Conservation (phyloP, 768 basidiomycete genomes). For the Coprinopsis marcescibilis region DNA sequence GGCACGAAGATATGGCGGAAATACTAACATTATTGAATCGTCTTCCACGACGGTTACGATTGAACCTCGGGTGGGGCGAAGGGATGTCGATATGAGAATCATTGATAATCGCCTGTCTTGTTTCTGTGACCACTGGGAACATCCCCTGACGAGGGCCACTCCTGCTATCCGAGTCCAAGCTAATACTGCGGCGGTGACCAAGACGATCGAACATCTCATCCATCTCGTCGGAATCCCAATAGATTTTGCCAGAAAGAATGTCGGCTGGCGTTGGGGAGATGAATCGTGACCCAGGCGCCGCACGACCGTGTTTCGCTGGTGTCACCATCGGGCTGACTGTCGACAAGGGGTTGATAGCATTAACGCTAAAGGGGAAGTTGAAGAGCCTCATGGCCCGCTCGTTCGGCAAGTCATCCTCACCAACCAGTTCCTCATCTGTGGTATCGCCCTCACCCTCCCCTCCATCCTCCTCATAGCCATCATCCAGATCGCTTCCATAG, state of each 20-base stretch:
- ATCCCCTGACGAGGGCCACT: conserved; percentile 33
- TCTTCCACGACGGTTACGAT: conserved; percentile 19
- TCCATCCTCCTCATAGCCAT: conserved; percentile 43
- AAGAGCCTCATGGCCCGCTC: conserved; percentile 72
- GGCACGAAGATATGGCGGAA: conserved; percentile 17
- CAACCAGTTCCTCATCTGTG: conserved; percentile 82
- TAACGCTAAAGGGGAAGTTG: conserved; percentile 55
- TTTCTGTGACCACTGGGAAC: conserved; percentile 32
- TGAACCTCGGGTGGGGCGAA: conserved; percentile 45
- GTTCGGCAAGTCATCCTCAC: conserved; percentile 65
- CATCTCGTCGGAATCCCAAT: conserved; percentile 37
- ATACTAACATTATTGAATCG: conserved; percentile 24
- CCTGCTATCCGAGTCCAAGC: conserved; percentile 9
- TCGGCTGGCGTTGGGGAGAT: conserved; percentile 56
- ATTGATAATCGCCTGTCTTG: conserved; percentile 41
- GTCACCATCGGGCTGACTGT: conserved; percentile 57
- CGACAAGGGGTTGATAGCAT: conserved; percentile 70
- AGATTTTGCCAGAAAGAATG: conserved; percentile 57
- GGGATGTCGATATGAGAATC: conserved; percentile 39
- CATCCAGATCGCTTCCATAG: conserved; percentile 32
- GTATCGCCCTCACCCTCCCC: conserved; percentile 65
- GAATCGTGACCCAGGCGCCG: conserved; percentile 12
- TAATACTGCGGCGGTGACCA: conserved; percentile 5
- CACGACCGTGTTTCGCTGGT: conserved; percentile 23
- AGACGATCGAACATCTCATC: conserved; percentile 21